Evolutionary conservation across 495 filamentous ascomycete species (phyloP), one percentile per base, ranked within the genome.

Genomic region (Parathielavia appendiculata): DNA sequence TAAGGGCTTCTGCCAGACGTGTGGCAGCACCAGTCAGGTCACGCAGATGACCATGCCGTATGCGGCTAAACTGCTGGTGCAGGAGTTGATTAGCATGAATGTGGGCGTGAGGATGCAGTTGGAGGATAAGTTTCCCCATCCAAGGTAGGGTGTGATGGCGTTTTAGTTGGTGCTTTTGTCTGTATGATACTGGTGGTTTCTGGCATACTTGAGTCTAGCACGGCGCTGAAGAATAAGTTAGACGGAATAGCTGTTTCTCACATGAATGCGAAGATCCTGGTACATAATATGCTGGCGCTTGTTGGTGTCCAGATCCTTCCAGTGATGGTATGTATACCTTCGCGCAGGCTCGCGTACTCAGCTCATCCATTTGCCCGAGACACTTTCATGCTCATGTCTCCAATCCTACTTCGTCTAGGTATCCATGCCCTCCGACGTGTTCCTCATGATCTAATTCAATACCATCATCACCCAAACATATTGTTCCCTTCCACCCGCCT

Each of bases 71-170:
- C 73, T 99, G 67, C 75, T 99, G 51, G 88, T 99, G 36, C 93
- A 99, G 76, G 93, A 99, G 74, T 70, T 99, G 66, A 81, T 95
- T 70, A 95, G 90, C 73, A 99, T 99, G 93, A 97, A 97, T 70
- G 88, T 99, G 14, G 86, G 90, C 56, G 89, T 91, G 46, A 78
- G 84, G 53, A 73, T 97, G 72, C 86, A 87, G 76, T 69, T 97
- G 54, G 91, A 91, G 68, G 93, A 97, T 69, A 86, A 96, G 74
- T 97, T 97, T 71, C 90, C 91, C 1, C 75, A 78, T 56, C 76
- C 76, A 16, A 65, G 66, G 61, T 75, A 62, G 35, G 14, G 32
- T 2, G 22, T 10, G 46, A 23, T 4, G 53, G 41, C n/a, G 43
- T 46, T 34, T 20, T 11, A 14, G 22, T 5, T 14, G 48, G 17